Evolutionary conservation across 2,329 filamentous ascomycete species (phyloP).

Genomic region (Clarireedia monteithiana): DNA sequence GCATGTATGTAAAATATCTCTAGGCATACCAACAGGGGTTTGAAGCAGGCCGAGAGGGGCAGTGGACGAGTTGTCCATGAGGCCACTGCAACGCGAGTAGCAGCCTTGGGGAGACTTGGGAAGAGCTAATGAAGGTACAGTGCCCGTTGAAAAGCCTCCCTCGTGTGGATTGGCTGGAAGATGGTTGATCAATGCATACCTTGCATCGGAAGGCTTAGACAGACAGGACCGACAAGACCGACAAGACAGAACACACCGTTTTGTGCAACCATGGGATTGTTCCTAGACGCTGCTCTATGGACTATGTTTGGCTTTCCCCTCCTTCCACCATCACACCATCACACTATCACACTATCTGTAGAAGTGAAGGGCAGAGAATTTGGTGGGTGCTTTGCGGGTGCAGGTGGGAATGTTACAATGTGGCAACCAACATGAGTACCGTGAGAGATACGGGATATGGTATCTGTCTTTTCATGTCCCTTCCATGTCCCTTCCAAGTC

Average conservation of each 20-base stretch:
- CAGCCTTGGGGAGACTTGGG: neutral
- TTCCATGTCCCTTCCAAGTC: too few relatives aligned
- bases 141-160: neutral
- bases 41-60: neutral
- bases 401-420: too few relatives aligned
- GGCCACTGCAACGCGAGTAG: neutral
- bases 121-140: neutral
- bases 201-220: slow-evolving; percentile 7
- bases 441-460: too few relatives aligned
- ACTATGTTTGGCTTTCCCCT: too few relatives aligned
- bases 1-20: neutral
- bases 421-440: too few relatives aligned
- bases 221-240: neutral
- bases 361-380: too few relatives aligned
- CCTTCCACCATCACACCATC: too few relatives aligned
- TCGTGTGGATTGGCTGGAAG: neutral
- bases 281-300: too few relatives aligned
- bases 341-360: too few relatives aligned
- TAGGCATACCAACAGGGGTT: neutral
- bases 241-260: neutral
- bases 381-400: too few relatives aligned
- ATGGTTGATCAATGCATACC: neutral
- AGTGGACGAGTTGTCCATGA: neutral
- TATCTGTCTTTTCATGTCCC: too few relatives aligned
- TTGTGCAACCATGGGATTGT: neutral